phyloP scores from a whole-genome alignment of 257 asterid species.

The Solanum infundibuliforme region DNA sequence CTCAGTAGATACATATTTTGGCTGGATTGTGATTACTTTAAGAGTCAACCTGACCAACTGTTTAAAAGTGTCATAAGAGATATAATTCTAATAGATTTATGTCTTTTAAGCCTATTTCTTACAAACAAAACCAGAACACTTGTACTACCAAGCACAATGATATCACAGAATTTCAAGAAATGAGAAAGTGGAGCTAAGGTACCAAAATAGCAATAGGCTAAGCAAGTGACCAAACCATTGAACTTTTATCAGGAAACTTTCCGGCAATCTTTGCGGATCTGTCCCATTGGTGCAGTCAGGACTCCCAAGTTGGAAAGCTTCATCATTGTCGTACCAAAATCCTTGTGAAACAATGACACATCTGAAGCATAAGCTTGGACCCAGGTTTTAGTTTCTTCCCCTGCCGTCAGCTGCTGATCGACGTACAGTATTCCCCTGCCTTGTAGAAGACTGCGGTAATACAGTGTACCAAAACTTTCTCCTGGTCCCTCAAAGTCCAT shows the following conservation, averaged over 20 bases:
- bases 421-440: slow-evolving; percentile 46
- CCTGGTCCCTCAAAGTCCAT: slow-evolving; percentile 77
- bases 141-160: neutral
- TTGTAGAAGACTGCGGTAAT: slow-evolving; percentile 61
- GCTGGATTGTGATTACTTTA: neutral
- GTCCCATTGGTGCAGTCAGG: slow-evolving; percentile 35
- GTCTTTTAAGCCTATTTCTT: neutral
- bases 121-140: neutral
- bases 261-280: slow-evolving; percentile 50
- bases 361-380: slow-evolving; percentile 63
- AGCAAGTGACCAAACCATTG: neutral
- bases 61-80: neutral
- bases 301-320: slow-evolving; percentile 53
- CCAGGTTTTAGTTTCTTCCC: slow-evolving; percentile 38
- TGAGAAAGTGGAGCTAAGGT: neutral
- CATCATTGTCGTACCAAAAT: slow-evolving; percentile 54
- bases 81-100: neutral
- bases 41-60: neutral
- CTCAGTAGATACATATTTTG: neutral
- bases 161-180: neutral
- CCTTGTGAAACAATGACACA: slow-evolving; percentile 31
- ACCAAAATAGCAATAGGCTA: neutral
- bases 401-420: slow-evolving; percentile 68
- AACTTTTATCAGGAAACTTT: slow-evolving; percentile 20
- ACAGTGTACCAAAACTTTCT: slow-evolving; percentile 41